Percentiles rank a stretch among this genome's conserved stretches.
These are phyloP conservation scores for Apiospora pterosperma DNA, from an alignment of 2,329 filamentous ascomycete species.

Conservation along the genomic window DNA sequence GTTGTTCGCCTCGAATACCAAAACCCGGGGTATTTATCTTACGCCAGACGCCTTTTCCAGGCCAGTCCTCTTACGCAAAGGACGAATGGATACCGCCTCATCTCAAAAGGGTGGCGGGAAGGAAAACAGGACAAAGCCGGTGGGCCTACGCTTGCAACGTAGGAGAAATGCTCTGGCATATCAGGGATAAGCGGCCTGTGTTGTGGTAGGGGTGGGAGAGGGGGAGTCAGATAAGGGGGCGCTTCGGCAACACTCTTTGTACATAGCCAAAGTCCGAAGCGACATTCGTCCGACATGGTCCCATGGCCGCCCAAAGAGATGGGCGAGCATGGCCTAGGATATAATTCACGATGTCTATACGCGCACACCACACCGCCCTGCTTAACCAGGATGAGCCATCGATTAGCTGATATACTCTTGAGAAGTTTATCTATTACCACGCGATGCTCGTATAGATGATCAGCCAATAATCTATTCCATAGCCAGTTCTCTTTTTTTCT, in stretches of 20 bases:
- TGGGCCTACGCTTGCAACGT: not conserved
- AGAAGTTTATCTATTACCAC: not conserved
- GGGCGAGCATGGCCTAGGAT: not conserved
- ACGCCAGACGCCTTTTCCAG: too few species aligned
- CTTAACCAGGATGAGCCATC: not conserved
- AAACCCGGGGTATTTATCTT: not conserved
- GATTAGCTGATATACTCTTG: not conserved
- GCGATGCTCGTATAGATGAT: not conserved
- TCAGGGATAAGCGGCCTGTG: not conserved
- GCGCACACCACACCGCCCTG: not conserved
- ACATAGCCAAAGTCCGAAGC: slow-evolving; percentile 2
- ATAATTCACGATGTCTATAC: not conserved
- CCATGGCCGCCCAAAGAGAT: not conserved
- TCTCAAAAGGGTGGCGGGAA: not conserved
- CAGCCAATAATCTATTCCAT: not conserved
- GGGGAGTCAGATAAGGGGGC: not conserved
- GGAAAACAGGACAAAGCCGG: not conserved
- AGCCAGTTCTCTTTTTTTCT: not conserved
- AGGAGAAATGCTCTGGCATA: not conserved
- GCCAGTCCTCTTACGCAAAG: not conserved
- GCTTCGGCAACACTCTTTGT: slow-evolving; percentile 1
- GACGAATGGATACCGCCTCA: not conserved
- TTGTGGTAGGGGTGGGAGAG: not conserved
- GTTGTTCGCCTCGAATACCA: too few species aligned
- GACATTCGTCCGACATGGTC: not conserved